Evolutionary conservation across 495 filamentous ascomycete genomes (phyloP).

Genomic region (Penicillium malachiteum): DNA sequence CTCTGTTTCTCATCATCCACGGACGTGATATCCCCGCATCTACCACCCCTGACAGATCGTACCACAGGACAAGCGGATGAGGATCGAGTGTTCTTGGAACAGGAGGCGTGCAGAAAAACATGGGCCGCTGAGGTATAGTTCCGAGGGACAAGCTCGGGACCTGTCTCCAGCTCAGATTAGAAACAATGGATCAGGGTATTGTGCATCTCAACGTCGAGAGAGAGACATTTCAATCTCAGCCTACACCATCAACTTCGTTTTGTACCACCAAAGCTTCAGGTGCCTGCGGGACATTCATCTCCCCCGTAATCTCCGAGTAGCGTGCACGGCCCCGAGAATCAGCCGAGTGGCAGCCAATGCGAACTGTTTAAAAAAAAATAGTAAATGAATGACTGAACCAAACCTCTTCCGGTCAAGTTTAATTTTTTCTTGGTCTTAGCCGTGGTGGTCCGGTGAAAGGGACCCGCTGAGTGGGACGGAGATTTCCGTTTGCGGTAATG

Average conservation of each 20-base stretch:
- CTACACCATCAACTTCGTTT: not conserved
- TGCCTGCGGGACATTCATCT: not conserved
- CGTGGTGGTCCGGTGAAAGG: not conserved
- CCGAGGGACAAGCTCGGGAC: not conserved
- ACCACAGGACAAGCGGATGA: slow-evolving; percentile 2
- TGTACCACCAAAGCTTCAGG: not conserved
- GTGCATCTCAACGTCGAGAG: not conserved
- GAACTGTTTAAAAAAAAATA: not conserved
- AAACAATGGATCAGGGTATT: no score
- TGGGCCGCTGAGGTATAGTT: slow-evolving; percentile 6
- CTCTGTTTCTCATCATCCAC: not conserved
- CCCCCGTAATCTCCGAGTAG: slow-evolving; percentile 1
- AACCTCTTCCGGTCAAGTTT: not conserved
- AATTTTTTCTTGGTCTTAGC: not conserved
- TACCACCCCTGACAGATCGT: not conserved
- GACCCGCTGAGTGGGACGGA: not conserved
- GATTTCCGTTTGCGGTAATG: slow-evolving; percentile 6
- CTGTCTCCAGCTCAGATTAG: not conserved
- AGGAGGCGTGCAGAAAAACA: slow-evolving; percentile 11
- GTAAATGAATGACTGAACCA: not conserved
- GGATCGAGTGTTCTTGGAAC: slow-evolving; percentile 7
- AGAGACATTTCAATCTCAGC: not conserved
- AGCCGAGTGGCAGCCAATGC: not conserved
- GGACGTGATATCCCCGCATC: slow-evolving; percentile 2
- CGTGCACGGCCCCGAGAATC: slow-evolving; percentile 8